These are phyloP conservation scores for Globisporangium middletonii DNA, from an alignment of 352 stramenopile species.

Conservation along the genomic window DNA sequence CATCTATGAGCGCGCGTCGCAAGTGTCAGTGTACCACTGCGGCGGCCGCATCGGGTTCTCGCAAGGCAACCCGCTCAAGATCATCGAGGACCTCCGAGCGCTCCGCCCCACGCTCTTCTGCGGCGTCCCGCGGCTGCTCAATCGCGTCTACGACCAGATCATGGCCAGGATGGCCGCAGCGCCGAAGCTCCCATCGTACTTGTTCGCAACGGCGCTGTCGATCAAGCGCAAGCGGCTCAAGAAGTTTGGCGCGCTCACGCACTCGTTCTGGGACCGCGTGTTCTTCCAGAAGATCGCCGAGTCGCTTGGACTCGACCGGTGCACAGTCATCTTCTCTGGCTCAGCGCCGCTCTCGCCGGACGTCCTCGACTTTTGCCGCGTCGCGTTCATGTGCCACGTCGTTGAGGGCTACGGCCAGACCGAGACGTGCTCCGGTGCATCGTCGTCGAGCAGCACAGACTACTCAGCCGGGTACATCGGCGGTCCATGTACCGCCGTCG, in stretches of 20 bases:
- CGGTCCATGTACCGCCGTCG: conserved; percentile 67
- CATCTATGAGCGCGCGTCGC: conserved; percentile 90
- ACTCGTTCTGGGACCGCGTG: conserved; percentile 91
- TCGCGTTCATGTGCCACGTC: conserved; percentile 83
- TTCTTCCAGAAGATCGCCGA: conserved; percentile 93
- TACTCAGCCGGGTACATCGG: conserved; percentile 88
- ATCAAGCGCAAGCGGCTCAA: conserved; percentile 55
- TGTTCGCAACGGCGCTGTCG: conserved; percentile 78
- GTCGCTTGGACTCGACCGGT: conserved; percentile 79
- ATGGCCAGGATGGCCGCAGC: conserved; percentile 61
- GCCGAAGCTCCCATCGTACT: conserved; percentile 69
- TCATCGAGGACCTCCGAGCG: conserved; percentile 91
- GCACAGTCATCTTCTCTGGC: conserved; percentile 91
- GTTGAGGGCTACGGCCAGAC: conserved; percentile 96
- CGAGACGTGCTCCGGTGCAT: conserved; percentile 88
- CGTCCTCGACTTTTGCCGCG: conserved; percentile 93
- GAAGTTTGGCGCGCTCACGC: conserved; percentile 37
- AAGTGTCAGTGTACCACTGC: conserved; percentile 48
- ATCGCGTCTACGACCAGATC: conserved; percentile 96
- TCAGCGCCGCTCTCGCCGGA: conserved; percentile 91
- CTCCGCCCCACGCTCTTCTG: conserved; percentile 91
- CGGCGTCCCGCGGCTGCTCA: conserved; percentile 92
- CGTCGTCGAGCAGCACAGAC: conserved; percentile 40
- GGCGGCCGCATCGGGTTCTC: conserved; percentile 92
- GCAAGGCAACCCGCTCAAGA: conserved; percentile 78